phyloP scores from a whole-genome alignment of 75 land plant species.

The Pinus albicaulis region DNA sequence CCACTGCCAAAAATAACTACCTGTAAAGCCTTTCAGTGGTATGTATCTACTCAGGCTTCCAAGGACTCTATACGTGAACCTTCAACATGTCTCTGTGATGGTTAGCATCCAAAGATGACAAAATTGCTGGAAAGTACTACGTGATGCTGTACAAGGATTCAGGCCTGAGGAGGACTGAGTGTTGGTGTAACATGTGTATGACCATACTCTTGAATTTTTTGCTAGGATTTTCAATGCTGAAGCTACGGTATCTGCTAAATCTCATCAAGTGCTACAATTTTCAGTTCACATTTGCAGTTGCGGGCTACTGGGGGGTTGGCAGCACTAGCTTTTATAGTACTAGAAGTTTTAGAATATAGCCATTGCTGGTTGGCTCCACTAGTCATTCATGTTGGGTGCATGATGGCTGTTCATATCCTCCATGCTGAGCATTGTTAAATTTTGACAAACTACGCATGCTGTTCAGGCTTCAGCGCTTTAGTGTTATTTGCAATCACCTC shows the following conservation, averaged over 20 bases:
- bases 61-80: background rate
- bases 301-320: no score
- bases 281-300: no score
- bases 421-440: background rate
- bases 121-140: conserved; percentile 1
- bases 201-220: no score
- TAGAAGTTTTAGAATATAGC: background rate
- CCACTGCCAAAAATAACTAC: background rate
- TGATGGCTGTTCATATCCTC: background rate
- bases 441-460: background rate
- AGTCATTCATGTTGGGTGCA: background rate
- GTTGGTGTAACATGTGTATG: background rate
- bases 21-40: background rate
- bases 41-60: background rate
- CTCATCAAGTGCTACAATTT: no score
- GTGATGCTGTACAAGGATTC: background rate
- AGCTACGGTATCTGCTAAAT: no score
- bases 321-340: no score
- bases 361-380: background rate
- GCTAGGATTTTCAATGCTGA: no score
- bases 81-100: background rate
- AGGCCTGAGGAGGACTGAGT: background rate
- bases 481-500: background rate
- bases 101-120: background rate
- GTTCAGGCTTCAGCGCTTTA: background rate